Conservation (phyloP, 257 asterid species). For the Eucommia ulmoides region DNA sequence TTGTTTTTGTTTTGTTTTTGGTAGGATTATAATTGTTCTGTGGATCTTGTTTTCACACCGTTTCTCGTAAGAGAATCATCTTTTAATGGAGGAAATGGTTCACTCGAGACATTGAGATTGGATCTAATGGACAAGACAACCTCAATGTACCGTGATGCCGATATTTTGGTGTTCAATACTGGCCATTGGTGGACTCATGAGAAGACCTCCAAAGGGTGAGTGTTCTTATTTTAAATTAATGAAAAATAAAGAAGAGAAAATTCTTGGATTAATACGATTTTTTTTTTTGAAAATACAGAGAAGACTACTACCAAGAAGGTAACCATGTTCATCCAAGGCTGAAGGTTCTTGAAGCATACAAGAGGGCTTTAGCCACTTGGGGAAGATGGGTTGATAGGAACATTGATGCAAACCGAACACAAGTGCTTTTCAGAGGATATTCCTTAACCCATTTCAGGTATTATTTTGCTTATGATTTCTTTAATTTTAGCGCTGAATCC, state of each 20-base stretch:
- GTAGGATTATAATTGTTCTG: constrained; percentile 79
- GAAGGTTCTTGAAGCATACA: constrained; percentile 78
- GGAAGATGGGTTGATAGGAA: constrained; percentile 72
- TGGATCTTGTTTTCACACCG: constrained; percentile 84
- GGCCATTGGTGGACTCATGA: constrained; percentile 99
- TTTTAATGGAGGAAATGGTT: constrained; percentile 39
- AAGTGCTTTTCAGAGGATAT: constrained; percentile 73
- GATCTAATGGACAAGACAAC: constrained; percentile 78
- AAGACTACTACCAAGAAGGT: constrained; percentile 92
- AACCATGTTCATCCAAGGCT: constrained; percentile 52
- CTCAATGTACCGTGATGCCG: constrained; percentile 83
- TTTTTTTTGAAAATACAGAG: no score
- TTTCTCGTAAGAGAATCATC: constrained; percentile 70
- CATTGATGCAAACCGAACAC: constrained; percentile 38
- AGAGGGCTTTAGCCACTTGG: constrained; percentile 81
- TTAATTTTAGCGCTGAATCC: no score
- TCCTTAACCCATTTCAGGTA: constrained; percentile 91
- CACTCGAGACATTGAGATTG: constrained; percentile 68
- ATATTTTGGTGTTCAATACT: constrained; percentile 72
- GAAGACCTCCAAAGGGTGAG: constrained; percentile 88
- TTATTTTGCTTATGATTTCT: no score
- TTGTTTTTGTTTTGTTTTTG: no score
- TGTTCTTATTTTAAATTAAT: background rate
- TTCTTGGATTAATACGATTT: no score
- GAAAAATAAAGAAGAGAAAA: no score